A percentile compares a stretch with the other conserved stretches of the same genome.
Conservation (phyloP, 2,329 filamentous ascomycete genomes). For the Sclerotinia subarctica region DNA sequence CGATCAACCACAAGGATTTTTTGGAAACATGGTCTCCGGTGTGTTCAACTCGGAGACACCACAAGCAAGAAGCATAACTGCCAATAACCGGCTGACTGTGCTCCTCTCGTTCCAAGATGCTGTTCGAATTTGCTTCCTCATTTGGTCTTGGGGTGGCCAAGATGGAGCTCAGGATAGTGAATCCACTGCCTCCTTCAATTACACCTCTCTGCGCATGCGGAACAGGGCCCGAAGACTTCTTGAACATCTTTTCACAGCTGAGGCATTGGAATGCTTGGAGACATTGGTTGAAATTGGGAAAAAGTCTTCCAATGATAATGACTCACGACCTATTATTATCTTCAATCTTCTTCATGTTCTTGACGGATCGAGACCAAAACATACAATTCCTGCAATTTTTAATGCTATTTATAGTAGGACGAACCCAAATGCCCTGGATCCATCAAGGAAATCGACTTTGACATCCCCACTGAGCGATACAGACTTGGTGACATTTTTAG, state of each 20-base stretch:
- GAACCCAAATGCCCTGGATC: conserved; percentile 76
- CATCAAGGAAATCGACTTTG: conserved; percentile 78
- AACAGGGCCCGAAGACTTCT: conserved; percentile 84
- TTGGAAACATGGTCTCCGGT: conserved; percentile 90
- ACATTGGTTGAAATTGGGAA: conserved; percentile 86
- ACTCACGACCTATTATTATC: conserved; percentile 59
- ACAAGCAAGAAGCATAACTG: conserved; percentile 77
- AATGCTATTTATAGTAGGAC: conserved; percentile 95
- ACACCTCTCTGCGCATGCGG: conserved; percentile 86
- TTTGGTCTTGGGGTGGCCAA: conserved; percentile 89
- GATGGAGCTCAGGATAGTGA: conserved; percentile 61
- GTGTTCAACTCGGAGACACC: conserved; percentile 78
- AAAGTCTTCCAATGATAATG: conserved; percentile 46
- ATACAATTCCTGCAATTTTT: conserved; percentile 90
- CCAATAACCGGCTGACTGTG: conserved; percentile 90
- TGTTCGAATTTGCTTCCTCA: conserved; percentile 84
- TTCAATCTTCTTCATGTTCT: conserved; percentile 87
- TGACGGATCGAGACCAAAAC: conserved; percentile 84
- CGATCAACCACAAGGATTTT: conserved; percentile 80
- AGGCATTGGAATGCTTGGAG: conserved; percentile 90
- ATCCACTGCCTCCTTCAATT: conserved; percentile 79
- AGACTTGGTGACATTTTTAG: conserved; percentile 83
- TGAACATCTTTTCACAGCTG: conserved; percentile 88
- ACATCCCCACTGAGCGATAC: conserved; percentile 80
- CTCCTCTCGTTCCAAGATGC: conserved; percentile 96